phyloP scores from a whole-genome alignment of 768 basidiomycete species.

The Agrocybe praecox region DNA sequence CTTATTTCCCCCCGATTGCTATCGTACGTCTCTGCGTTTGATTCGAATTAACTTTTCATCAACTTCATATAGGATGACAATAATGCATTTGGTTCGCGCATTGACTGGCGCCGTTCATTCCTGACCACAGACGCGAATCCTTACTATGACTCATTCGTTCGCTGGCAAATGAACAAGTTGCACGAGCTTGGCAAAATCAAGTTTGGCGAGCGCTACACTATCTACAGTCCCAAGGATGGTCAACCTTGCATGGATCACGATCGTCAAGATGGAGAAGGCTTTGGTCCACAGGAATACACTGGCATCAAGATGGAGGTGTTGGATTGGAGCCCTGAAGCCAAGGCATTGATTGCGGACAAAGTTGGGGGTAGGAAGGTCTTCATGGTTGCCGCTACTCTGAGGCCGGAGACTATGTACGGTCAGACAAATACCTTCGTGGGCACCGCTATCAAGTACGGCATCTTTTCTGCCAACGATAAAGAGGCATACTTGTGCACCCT shows the following conservation, averaged over 20 bases:
- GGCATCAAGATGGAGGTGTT: constrained; percentile 92
- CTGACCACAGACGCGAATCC: constrained; percentile 95
- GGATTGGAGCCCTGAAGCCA: constrained; percentile 77
- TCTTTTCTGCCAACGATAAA: constrained; percentile 85
- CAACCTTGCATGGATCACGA: constrained; percentile 99
- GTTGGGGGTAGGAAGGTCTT: constrained; percentile 81
- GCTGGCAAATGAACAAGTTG: constrained; percentile 97
- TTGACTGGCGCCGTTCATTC: constrained; percentile 97
- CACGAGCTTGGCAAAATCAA: constrained; percentile 89
- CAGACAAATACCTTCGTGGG: constrained; percentile 99
- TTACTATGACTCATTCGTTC: constrained; percentile 95
- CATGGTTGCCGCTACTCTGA: constrained; percentile 93
- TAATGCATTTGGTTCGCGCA: constrained; percentile 86
- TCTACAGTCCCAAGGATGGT: constrained; percentile 98
- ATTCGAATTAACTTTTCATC: background rate
- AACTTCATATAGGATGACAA: constrained; percentile 55
- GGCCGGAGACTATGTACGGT: constrained; percentile 99
- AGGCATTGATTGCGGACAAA: constrained; percentile 62
- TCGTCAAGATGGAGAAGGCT: constrained; percentile 90
- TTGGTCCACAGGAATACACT: constrained; percentile 96
- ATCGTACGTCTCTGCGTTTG: constrained; percentile 50
- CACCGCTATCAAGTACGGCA: constrained; percentile 85
- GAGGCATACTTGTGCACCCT: constrained; percentile 89
- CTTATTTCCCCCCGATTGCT: constrained; percentile 96
- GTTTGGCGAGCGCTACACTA: constrained; percentile 97